Evolutionary conservation across 129 eudicot species (phyloP).

Genomic region (Silybum marianum): DNA sequence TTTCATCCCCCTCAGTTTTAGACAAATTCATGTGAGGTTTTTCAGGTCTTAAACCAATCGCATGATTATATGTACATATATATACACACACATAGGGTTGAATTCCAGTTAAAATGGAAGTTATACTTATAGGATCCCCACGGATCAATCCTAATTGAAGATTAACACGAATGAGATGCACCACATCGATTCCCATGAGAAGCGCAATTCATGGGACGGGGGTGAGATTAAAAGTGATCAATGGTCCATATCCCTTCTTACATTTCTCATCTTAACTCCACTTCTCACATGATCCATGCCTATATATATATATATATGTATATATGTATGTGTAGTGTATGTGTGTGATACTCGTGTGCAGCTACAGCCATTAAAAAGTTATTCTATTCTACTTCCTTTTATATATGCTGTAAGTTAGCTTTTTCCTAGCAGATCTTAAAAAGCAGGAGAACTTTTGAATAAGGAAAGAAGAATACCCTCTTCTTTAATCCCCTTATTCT

Average conservation of each 20-base stretch:
- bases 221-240: no score
- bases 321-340: background rate
- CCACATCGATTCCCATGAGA: no score
- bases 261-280: no score
- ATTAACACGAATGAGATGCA: no score
- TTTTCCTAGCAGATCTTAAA: background rate
- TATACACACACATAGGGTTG: no score
- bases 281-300: no score
- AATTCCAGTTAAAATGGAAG: no score
- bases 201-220: no score
- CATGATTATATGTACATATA: background rate
- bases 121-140: no score
- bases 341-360: background rate
- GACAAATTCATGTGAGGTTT: background rate
- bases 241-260: no score
- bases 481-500: background rate
- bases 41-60: background rate
- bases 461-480: background rate
- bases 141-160: no score
- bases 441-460: background rate
- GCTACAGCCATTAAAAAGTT: background rate
- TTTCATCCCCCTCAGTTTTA: background rate
- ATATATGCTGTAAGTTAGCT: background rate
- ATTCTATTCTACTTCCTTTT: conserved; percentile 13
- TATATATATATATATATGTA: no score